Evolutionary conservation across 2,329 filamentous ascomycete species (phyloP).

Genomic region (Trichoderma pleuroti): DNA sequence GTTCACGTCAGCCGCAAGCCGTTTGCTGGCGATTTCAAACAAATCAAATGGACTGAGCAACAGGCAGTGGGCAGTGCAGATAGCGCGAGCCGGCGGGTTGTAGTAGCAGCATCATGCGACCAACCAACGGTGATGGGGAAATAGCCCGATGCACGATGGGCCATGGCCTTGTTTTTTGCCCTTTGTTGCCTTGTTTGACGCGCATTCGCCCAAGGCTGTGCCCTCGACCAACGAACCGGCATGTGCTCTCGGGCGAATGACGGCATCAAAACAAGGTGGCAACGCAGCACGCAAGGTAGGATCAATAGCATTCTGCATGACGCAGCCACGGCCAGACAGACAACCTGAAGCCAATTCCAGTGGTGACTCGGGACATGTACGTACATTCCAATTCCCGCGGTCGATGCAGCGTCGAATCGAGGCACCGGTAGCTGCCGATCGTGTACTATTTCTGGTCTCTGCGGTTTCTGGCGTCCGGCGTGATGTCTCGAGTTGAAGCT

Average conservation of each 20-base stretch:
- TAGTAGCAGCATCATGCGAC: conserved; percentile 5
- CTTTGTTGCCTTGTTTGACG: conserved; percentile 4
- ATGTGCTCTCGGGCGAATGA: conserved; percentile 3
- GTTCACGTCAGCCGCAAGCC: conserved; percentile 17
- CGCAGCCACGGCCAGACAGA: neutral
- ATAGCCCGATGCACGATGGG: neutral
- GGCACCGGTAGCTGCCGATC: neutral
- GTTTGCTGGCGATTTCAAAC: conserved; percentile 6
- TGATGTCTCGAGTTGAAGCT: conserved; percentile 15
- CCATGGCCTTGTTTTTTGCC: neutral
- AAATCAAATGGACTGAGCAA: conserved; percentile 3
- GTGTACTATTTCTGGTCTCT: conserved; percentile 25
- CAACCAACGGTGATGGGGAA: neutral
- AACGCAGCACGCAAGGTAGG: neutral
- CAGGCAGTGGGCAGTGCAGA: conserved; percentile 16
- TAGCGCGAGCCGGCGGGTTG: neutral
- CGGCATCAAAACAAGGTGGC: neutral
- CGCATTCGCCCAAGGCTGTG: conserved; percentile 17
- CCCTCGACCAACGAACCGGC: conserved; percentile 3
- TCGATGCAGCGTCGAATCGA: neutral
- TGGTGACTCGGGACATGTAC: neutral
- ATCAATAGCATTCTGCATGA: neutral
- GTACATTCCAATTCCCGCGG: conserved; percentile 16
- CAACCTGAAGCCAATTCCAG: neutral
- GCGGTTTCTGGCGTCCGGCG: conserved; percentile 22